Percentiles rank a stretch among this genome's conserved stretches.
These are phyloP conservation scores for Naganishia vishniacii DNA, from an alignment of 768 basidiomycete genomes.

Conservation along the genomic window DNA sequence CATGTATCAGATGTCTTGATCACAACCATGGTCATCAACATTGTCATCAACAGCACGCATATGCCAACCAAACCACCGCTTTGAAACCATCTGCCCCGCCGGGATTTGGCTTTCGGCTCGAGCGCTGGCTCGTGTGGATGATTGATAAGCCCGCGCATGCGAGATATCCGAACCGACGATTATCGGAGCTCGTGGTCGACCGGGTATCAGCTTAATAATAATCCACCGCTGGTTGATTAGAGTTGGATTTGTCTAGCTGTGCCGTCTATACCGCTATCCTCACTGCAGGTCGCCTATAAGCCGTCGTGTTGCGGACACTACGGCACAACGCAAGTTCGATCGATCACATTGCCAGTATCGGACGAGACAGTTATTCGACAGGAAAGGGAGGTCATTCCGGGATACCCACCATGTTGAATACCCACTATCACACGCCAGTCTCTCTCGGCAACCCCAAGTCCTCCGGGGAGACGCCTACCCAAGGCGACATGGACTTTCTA, in stretches of 20 bases:
- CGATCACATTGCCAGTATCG: too few species aligned
- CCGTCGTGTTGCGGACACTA: neutral
- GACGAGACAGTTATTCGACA: too few species aligned
- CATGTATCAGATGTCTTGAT: too few species aligned
- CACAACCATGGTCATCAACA: too few species aligned
- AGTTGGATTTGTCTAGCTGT: too few species aligned
- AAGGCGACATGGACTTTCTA: slow-evolving; percentile 24
- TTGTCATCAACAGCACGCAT: too few species aligned
- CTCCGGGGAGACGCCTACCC: neutral
- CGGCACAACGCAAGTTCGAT: neutral
- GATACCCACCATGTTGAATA: slow-evolving; percentile 1
- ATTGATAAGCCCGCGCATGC: slow-evolving; percentile 16
- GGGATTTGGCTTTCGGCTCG: slow-evolving; percentile 10
- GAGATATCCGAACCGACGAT: slow-evolving; percentile 11
- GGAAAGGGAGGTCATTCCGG: too few species aligned
- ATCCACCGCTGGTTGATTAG: too few species aligned
- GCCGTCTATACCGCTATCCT: too few species aligned
- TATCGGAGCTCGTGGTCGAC: neutral
- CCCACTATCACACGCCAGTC: neutral
- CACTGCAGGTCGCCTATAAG: neutral
- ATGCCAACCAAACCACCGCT: too few species aligned
- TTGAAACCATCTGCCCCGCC: too few species aligned
- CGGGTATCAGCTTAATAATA: slow-evolving; percentile 13
- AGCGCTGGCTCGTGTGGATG: neutral
- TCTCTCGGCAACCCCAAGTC: neutral